Evolutionary conservation across 805 yeast species (phyloP), one percentile per base, ranked within the genome.

Genomic region (Starmera quercuum): DNA sequence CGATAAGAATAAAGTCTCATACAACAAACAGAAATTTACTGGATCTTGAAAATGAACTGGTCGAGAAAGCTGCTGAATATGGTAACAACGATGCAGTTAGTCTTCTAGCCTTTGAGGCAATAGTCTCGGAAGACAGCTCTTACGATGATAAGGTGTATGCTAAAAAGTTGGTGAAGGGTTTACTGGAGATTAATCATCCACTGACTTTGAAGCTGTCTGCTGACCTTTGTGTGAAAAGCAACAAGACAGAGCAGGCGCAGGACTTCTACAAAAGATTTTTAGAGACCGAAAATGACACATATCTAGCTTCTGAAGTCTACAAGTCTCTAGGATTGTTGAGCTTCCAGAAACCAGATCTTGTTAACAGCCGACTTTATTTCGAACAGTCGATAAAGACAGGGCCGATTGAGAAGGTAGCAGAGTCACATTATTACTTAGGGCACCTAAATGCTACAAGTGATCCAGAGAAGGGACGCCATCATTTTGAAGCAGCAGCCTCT

Each of bases 71-170:
- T 11, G 95, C 95, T 0, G 94, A 83, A 47, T 47, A 75, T 47
- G 95, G 96, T 1, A 75, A 82, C 46, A 72, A 76, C 41, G 85
- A 86, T 54, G 95, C 96, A 0, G 73, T 87, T 16, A 65, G 90
- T 1, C 61, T 83, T 10, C 54, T 88, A 15, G 75, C 90, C 4
- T 85, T 78, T 43, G 76, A 78, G 31, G 75, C 83, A 2, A 56
- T 83, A 20, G 58, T 62, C 10, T 62, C 58, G 26, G 50, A 53
- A 2, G 57, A 58, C 2, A 54, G 56, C 16, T 38, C 64, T 0
- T 50, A 57, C 9, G 83, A 75, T 3, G 95, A 85, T 46, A 71
- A 68, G 41, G 44, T 46, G 2, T 69, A 79, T 50, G 95, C 95
- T 0, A 71, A 70, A 37, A 52, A 61, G 18, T 71, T 86, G 30